Evolutionary conservation across 1,284 basidiomycete genomes (phyloP).

Genomic region (Xerocomus cyaneibrunnescens): DNA sequence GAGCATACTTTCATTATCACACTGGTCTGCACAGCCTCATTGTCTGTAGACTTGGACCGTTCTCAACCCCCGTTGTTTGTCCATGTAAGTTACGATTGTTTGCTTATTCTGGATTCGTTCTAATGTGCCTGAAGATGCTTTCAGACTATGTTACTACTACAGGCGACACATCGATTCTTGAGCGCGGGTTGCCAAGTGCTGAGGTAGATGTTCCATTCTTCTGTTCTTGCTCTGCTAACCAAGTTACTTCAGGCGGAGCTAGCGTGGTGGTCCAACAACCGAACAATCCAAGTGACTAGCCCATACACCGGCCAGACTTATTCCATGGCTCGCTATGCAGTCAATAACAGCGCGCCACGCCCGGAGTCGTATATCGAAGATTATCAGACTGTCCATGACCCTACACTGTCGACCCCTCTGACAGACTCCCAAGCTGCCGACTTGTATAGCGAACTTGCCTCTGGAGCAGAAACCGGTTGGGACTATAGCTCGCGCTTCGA

Average conservation of each 20-base stretch:
- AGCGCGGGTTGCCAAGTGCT: constrained; percentile 61
- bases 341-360: constrained; percentile 83
- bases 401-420: constrained; percentile 51
- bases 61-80: constrained; percentile 90
- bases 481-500: constrained; percentile 48
- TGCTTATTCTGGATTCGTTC: neutral
- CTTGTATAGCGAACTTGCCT: constrained; percentile 88
- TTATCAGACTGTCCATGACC: constrained; percentile 72
- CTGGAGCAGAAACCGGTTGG: constrained; percentile 82
- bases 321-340: constrained; percentile 70
- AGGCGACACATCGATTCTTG: constrained; percentile 62
- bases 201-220: constrained; percentile 39
- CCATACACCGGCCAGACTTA: constrained; percentile 70
- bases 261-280: constrained; percentile 78
- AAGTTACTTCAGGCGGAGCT: constrained; percentile 60
- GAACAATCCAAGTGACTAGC: constrained; percentile 70
- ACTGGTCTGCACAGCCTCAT: neutral
- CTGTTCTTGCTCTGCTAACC: constrained; percentile 38
- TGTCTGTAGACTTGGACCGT: constrained; percentile 68
- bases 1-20: constrained; percentile 25
- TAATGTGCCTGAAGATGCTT: constrained; percentile 53
- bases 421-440: constrained; percentile 59
- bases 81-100: constrained; percentile 46
- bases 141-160: constrained; percentile 58
- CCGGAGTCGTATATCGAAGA: constrained; percentile 84